phyloP scores from a whole-genome alignment of 2,329 filamentous ascomycete genomes.

The Ploettnerulaceae sp. region DNA sequence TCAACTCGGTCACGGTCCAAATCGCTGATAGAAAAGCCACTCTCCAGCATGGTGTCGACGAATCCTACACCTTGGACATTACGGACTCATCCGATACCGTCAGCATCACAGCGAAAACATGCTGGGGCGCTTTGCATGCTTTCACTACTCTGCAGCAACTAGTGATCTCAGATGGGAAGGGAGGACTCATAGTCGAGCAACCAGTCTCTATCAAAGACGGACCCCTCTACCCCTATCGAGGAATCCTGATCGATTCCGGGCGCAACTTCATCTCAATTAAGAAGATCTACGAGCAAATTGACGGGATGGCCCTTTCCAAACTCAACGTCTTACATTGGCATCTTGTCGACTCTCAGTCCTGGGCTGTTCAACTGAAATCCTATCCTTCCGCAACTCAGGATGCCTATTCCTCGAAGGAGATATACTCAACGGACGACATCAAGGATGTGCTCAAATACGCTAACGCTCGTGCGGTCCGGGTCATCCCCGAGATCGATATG shows the following conservation, averaged over 20 bases:
- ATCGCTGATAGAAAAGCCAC: conserved; percentile 42
- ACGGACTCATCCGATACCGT: conserved; percentile 39
- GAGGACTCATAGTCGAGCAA: conserved; percentile 54
- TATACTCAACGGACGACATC: conserved; percentile 62
- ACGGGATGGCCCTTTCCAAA: conserved; percentile 71
- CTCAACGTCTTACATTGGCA: conserved; percentile 78
- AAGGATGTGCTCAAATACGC: conserved; percentile 66
- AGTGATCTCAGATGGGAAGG: conserved; percentile 63
- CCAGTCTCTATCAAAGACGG: conserved; percentile 66
- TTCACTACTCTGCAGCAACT: conserved; percentile 74
- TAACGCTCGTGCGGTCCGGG: conserved; percentile 59
- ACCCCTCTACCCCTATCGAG: conserved; percentile 70
- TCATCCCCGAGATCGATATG: conserved; percentile 73
- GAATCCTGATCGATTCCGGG: conserved; percentile 71
- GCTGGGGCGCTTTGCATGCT: conserved; percentile 63
- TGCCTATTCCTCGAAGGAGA: conserved; percentile 60
- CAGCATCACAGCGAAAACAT: conserved; percentile 56
- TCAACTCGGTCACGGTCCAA: conserved; percentile 43
- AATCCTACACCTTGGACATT: conserved; percentile 68
- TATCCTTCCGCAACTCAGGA: conserved; percentile 70
- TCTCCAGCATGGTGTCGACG: conserved; percentile 58
- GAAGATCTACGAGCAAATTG: conserved; percentile 71
- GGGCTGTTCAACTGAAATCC: conserved; percentile 72
- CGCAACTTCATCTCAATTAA: conserved; percentile 63
- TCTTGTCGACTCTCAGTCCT: conserved; percentile 75